A percentile compares a stretch with the other conserved stretches of the same genome.
These are phyloP conservation scores for Rhizopogon vesiculosus DNA, from an alignment of 768 basidiomycete species.

Conservation along the genomic window DNA sequence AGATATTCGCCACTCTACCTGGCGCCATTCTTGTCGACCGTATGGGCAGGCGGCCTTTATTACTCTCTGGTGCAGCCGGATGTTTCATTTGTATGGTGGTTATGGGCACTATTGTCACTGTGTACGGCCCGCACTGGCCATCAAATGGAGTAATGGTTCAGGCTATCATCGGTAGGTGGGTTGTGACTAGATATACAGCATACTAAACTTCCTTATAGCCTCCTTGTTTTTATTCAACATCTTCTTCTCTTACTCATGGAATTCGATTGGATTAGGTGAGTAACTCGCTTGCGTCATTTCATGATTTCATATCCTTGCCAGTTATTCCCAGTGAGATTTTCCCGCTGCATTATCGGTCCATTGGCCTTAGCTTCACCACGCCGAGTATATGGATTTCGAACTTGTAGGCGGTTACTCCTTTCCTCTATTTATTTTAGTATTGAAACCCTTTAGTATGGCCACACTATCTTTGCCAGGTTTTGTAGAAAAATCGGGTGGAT, in stretches of 20 bases:
- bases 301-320: constrained; percentile 8
- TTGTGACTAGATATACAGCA: constrained; percentile 9
- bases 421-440: not conserved
- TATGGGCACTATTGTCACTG: constrained; percentile 25
- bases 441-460: constrained; percentile 13
- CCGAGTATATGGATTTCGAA: constrained; percentile 38
- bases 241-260: constrained; percentile 31
- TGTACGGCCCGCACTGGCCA: constrained; percentile 24
- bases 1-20: constrained; percentile 31
- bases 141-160: constrained; percentile 21
- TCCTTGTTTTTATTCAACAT: constrained; percentile 35
- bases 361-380: constrained; percentile 35
- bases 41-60: constrained; percentile 34
- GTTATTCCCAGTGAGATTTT: constrained; percentile 38
- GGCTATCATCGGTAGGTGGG: constrained; percentile 22
- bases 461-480: constrained; percentile 23
- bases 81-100: constrained; percentile 23
- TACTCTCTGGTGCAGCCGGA: constrained; percentile 35
- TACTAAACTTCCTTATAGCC: constrained; percentile 16
- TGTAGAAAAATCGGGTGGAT: constrained; percentile 12
- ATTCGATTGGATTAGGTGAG: constrained; percentile 23
- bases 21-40: constrained; percentile 31
- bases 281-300: not conserved
- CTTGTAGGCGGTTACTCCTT: constrained; percentile 14
- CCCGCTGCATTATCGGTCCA: constrained; percentile 34